Evolutionary conservation across 2,329 filamentous ascomycete species (phyloP).

Genomic region (Penicillium aurantiogriseum): DNA sequence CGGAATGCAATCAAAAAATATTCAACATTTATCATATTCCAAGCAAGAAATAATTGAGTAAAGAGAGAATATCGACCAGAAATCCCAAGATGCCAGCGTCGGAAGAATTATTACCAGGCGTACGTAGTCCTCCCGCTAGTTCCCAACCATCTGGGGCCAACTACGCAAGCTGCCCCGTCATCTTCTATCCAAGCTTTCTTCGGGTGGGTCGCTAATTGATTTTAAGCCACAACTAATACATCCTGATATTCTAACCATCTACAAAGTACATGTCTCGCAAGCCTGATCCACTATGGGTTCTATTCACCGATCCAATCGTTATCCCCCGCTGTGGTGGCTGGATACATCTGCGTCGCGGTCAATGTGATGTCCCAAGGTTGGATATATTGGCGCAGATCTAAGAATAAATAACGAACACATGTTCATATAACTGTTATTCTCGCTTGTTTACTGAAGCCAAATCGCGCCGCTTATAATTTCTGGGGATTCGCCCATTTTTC

Average conservation of each 20-base stretch:
- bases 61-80: neutral
- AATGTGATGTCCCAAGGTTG: conserved; percentile 3
- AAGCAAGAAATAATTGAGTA: neutral
- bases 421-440: neutral
- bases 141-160: conserved; percentile 1
- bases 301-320: neutral
- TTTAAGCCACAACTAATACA: neutral
- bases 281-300: neutral
- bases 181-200: conserved; percentile 22
- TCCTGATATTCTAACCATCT: neutral
- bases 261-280: neutral
- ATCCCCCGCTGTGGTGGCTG: neutral
- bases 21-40: neutral
- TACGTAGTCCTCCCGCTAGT: conserved; percentile 9
- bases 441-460: neutral
- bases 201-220: neutral
- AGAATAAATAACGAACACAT: conserved; percentile 1
- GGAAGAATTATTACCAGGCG: neutral
- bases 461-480: neutral
- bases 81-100: neutral
- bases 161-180: conserved; percentile 10
- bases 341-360: neutral
- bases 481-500: neutral
- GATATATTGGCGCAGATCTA: neutral
- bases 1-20: neutral